A percentile compares a stretch with the other conserved stretches of the same genome.
Evolutionary conservation across 2,329 filamentous ascomycete genomes (phyloP).

Genomic region (Ceratocystiopsis minuta): DNA sequence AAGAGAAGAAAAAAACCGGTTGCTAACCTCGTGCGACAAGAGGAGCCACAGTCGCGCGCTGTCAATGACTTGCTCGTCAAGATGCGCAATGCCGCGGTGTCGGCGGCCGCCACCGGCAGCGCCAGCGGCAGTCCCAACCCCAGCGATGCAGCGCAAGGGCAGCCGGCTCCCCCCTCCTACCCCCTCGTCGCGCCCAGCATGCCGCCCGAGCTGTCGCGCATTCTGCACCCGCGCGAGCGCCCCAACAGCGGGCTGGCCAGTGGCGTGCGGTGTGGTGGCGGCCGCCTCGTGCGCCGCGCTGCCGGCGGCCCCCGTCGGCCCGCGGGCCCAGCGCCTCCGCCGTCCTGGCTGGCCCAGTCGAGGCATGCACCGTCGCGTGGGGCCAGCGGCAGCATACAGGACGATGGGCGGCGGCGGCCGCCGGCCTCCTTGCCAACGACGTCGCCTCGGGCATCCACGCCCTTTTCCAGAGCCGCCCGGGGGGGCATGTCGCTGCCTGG

Average conservation of each 20-base stretch:
- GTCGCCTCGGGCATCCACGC: too few relatives aligned
- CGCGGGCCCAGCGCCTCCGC: conserved; percentile 39
- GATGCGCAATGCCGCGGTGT: conserved; percentile 28
- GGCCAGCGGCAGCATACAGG: too few relatives aligned
- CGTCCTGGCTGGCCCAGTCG: conserved; percentile 32
- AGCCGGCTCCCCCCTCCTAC: neutral
- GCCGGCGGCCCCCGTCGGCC: conserved; percentile 27
- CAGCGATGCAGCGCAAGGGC: too few relatives aligned
- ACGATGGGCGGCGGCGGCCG: neutral
- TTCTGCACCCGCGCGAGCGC: conserved; percentile 20
- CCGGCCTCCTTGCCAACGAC: neutral
- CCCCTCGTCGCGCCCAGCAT: conserved; percentile 26
- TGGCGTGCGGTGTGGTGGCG: neutral
- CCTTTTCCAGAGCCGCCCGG: too few relatives aligned
- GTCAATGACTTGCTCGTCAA: conserved; percentile 44
- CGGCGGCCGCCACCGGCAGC: conserved; percentile 1
- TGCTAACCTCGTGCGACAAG: conserved; percentile 3
- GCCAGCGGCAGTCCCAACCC: neutral
- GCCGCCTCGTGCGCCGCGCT: too few relatives aligned
- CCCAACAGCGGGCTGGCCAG: neutral
- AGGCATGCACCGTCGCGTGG: conserved; percentile 10
- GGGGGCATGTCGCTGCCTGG: conserved; percentile 22
- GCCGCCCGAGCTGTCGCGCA: conserved; percentile 38
- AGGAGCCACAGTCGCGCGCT: conserved; percentile 15
- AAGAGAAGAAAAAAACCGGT: too few relatives aligned